Evolutionary conservation across 768 basidiomycete species (phyloP).

Genomic region (Kwoniella sp.): DNA sequence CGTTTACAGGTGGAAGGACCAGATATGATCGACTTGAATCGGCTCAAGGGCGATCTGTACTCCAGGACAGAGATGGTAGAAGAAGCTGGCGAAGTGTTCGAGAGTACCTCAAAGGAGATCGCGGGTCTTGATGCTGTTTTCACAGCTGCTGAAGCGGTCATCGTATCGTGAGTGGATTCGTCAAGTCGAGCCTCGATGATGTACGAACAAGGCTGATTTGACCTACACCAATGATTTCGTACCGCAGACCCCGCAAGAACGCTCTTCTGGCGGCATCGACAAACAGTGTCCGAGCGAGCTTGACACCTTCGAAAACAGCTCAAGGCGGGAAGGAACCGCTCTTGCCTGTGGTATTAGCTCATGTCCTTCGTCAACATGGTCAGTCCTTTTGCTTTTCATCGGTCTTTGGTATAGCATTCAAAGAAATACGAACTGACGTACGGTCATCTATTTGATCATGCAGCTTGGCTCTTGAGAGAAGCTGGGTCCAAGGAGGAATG

Average conservation of each 20-base stretch:
- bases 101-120: conserved; percentile 38
- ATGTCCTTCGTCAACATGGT: conserved; percentile 51
- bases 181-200: not conserved
- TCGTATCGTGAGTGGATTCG: conserved; percentile 36
- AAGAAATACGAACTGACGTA: not conserved
- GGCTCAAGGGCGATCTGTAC: conserved; percentile 41
- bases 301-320: conserved; percentile 11
- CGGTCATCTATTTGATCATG: not conserved
- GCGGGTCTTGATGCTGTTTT: conserved; percentile 60
- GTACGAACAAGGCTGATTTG: not conserved
- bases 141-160: conserved; percentile 36
- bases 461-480: conserved; percentile 38
- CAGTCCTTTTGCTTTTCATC: not conserved
- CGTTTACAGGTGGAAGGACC: conserved; percentile 33
- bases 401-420: not conserved
- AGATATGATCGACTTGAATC: conserved; percentile 37
- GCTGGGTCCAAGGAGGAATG: conserved; percentile 54
- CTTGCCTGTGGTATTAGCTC: conserved; percentile 35
- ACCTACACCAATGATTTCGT: not conserved
- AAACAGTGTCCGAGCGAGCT: conserved; percentile 13
- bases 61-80: conserved; percentile 55
- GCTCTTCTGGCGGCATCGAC: conserved; percentile 12
- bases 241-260: conserved; percentile 22
- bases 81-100: conserved; percentile 64
- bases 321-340: conserved; percentile 30